These are phyloP conservation scores for Polyporus arcularius DNA, from an alignment of 768 basidiomycete species.

Conservation along the genomic window DNA sequence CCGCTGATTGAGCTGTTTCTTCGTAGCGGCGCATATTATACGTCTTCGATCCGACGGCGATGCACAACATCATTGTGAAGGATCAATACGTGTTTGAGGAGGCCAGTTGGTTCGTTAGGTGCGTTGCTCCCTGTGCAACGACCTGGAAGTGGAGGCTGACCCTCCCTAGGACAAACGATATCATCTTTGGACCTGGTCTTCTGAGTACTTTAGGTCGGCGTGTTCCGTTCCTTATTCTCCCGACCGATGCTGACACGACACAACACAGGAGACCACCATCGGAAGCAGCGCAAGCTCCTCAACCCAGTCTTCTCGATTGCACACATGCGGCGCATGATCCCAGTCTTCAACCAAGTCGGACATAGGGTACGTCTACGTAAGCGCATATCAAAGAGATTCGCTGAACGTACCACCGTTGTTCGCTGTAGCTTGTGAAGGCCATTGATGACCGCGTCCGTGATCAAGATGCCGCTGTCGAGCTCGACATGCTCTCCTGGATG, in stretches of 20 bases:
- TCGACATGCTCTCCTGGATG: constrained; percentile 22
- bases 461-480: not conserved
- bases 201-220: no score
- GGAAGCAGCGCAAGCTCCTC: constrained; percentile 24
- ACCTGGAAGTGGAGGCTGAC: no score
- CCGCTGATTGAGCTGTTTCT: not conserved
- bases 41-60: constrained; percentile 10
- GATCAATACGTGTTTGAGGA: constrained; percentile 10
- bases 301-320: constrained; percentile 26
- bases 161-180: no score
- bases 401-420: not conserved
- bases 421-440: constrained; percentile 10
- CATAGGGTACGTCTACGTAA: constrained; percentile 3
- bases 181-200: no score
- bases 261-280: constrained; percentile 17
- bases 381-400: not conserved
- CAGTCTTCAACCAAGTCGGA: constrained; percentile 21
- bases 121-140: not conserved
- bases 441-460: not conserved
- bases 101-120: constrained; percentile 1
- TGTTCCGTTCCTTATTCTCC: no score
- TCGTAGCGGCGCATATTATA: constrained; percentile 4
- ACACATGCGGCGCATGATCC: constrained; percentile 24
- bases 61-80: constrained; percentile 17
- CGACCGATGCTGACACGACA: not conserved